Conservation (phyloP, 768 basidiomycete genomes). For the Leucocoprinus leucothites region DNA sequence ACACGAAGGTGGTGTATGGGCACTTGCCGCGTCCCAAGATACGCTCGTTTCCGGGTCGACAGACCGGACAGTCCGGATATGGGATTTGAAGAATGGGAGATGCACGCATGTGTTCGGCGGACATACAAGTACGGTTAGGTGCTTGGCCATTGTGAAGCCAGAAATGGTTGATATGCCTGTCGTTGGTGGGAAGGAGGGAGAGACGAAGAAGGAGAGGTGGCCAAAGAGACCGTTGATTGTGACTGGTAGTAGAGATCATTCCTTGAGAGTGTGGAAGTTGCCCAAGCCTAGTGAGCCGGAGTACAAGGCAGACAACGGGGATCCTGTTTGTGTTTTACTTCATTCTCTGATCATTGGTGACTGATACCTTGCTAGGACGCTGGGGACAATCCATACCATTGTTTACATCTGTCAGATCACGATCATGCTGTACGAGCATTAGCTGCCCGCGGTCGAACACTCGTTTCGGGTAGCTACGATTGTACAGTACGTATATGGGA, state of each 20-base stretch:
- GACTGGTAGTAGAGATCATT: conserved; percentile 70
- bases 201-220: conserved; percentile 73
- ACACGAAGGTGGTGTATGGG: conserved; percentile 97
- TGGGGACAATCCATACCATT: conserved; percentile 85
- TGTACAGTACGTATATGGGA: conserved; percentile 96
- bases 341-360: conserved; percentile 11
- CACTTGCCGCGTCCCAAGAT: conserved; percentile 85
- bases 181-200: too few species aligned
- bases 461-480: conserved; percentile 96
- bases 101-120: conserved; percentile 95
- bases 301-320: conserved; percentile 58
- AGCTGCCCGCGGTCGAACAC: conserved; percentile 84
- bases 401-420: conserved; percentile 82
- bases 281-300: conserved; percentile 69
- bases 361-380: conserved; percentile 41
- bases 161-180: conserved; percentile 59
- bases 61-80: conserved; percentile 89
- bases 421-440: conserved; percentile 89
- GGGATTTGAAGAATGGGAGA: conserved; percentile 75
- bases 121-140: conserved; percentile 94
- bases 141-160: conserved; percentile 93
- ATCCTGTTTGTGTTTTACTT: conserved; percentile 19
- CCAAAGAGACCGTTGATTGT: conserved; percentile 68
- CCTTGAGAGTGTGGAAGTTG: conserved; percentile 57
- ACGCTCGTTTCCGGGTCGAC: conserved; percentile 90